phyloP scores from a whole-genome alignment of 345 rosid species.

The Camelina sativa region DNA sequence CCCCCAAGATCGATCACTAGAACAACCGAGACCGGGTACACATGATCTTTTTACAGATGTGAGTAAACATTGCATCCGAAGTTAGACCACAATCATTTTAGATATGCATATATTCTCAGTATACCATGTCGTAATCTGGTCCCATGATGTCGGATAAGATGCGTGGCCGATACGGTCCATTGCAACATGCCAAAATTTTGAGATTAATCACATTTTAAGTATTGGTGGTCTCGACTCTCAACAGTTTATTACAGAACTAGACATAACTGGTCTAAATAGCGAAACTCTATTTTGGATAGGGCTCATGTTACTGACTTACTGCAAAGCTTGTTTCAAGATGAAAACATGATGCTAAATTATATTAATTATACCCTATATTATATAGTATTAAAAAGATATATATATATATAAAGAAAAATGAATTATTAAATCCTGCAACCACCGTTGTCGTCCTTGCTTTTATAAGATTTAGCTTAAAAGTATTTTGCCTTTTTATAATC shows the following conservation, averaged over 20 bases:
- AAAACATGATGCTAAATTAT: background rate
- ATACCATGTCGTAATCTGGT: slow-evolving; percentile 28
- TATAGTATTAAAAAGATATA: no score
- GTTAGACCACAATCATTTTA: background rate
- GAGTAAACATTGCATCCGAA: slow-evolving; percentile 6
- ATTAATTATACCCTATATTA: background rate
- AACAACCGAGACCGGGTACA: background rate
- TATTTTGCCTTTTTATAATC: slow-evolving; percentile 3
- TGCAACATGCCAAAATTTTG: slow-evolving; percentile 24
- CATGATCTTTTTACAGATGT: slow-evolving; percentile 13
- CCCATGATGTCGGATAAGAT: slow-evolving; percentile 36
- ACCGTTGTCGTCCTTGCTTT: background rate
- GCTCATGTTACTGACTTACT: background rate
- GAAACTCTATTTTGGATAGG: slow-evolving; percentile 5
- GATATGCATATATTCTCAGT: slow-evolving; percentile 25
- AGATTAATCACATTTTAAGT: background rate
- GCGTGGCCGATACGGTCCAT: slow-evolving; percentile 23
- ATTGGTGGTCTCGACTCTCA: slow-evolving; percentile 32
- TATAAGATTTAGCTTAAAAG: background rate
- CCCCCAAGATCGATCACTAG: background rate
- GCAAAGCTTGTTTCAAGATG: slow-evolving; percentile 5
- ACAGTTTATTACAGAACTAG: slow-evolving; percentile 10
- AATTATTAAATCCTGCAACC: background rate
- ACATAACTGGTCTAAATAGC: slow-evolving; percentile 3
- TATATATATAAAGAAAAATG: background rate